Evolutionary conservation across 2,329 filamentous ascomycete genomes (phyloP).

Genomic region (Dichotomopilus funicola): DNA sequence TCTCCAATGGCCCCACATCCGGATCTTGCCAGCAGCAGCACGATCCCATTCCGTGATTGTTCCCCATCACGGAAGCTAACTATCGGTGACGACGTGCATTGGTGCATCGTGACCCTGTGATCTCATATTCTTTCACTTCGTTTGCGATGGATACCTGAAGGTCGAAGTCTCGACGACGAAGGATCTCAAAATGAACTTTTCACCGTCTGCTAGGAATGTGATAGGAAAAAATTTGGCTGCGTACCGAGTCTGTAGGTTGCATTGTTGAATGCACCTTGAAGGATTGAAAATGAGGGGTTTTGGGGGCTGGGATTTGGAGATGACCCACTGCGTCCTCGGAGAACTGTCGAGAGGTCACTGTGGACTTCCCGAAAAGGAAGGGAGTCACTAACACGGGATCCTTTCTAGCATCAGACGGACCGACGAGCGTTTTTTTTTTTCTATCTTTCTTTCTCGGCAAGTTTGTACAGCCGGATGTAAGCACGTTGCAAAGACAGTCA

Average conservation of each 20-base stretch:
- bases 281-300: not conserved
- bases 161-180: too few species aligned
- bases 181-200: too few species aligned
- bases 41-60: slow-evolving; percentile 9
- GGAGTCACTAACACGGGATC: slow-evolving; percentile 6
- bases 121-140: slow-evolving; percentile 4
- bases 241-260: too few species aligned
- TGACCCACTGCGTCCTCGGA: not conserved
- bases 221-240: too few species aligned
- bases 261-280: too few species aligned
- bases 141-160: too few species aligned
- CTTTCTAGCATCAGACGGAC: too few species aligned
- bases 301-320: not conserved
- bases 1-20: slow-evolving; percentile 5
- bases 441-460: too few species aligned
- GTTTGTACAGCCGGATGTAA: too few species aligned
- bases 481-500: not conserved
- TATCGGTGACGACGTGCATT: slow-evolving; percentile 20
- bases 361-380: slow-evolving; percentile 12
- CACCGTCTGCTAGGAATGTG: too few species aligned
- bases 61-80: slow-evolving; percentile 15
- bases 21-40: slow-evolving; percentile 3
- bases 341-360: too few species aligned
- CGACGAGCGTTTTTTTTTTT: too few species aligned
- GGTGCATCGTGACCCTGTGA: slow-evolving; percentile 4